phyloP scores from a whole-genome alignment of 139 green algal genomes.

The Asterochloris sp. region DNA sequence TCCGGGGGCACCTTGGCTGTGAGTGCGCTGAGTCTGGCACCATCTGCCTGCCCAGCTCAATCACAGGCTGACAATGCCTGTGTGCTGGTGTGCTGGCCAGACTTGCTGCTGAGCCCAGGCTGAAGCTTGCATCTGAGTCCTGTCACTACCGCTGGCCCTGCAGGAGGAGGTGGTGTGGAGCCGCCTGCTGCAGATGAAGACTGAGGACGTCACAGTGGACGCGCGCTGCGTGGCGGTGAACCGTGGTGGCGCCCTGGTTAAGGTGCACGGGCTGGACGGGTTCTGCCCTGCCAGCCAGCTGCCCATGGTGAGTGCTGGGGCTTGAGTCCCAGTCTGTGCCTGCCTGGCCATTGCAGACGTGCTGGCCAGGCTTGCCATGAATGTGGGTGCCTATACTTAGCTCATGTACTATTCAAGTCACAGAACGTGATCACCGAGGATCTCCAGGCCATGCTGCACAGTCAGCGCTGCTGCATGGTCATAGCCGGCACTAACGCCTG shows the following conservation, averaged over 20 bases:
- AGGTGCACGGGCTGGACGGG: slow-evolving; percentile 63
- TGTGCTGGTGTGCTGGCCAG: no score
- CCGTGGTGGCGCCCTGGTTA: slow-evolving; percentile 72
- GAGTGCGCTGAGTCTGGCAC: no score
- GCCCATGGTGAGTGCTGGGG: slow-evolving; percentile 15
- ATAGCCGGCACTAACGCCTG: no score
- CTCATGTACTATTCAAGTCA: neutral
- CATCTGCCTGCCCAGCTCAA: no score
- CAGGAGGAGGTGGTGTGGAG: slow-evolving; percentile 60
- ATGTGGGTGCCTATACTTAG: neutral
- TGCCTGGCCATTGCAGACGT: neutral
- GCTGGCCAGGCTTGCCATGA: neutral
- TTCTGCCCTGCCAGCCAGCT: slow-evolving; percentile 77
- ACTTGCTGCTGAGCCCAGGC: neutral
- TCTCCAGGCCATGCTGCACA: no score
- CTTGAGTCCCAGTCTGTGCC: neutral
- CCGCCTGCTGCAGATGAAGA: slow-evolving; percentile 66
- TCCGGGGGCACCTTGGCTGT: no score
- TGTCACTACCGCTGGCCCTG: slow-evolving; percentile 11
- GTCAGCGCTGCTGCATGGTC: no score
- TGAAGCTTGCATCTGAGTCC: no score
- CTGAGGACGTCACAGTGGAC: slow-evolving; percentile 80
- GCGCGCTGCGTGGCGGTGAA: slow-evolving; percentile 73
- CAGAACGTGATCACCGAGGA: neutral
- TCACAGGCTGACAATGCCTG: no score